Conservation (phyloP, 108 stramenopile genomes). For the Epithemia pelagica region DNA sequence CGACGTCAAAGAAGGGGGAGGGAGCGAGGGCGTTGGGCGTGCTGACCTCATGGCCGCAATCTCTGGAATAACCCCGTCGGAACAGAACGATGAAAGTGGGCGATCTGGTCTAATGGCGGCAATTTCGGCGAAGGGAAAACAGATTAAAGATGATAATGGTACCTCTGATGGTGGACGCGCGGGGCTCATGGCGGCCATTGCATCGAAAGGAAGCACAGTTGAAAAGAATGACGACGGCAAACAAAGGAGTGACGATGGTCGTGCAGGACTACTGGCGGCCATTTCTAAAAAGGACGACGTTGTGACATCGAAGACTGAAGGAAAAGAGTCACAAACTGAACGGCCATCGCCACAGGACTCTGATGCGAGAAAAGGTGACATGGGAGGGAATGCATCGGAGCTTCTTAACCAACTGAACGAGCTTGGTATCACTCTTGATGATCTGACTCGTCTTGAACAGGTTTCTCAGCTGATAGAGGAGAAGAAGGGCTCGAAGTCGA, state of each 20-base stretch:
- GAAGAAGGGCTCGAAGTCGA: not conserved
- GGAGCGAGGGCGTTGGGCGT: not conserved
- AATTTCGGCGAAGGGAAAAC: not conserved
- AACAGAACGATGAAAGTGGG: not conserved
- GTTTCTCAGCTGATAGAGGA: not conserved
- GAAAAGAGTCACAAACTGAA: not conserved
- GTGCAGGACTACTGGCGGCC: not conserved
- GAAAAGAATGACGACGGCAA: not conserved
- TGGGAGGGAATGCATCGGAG: not conserved
- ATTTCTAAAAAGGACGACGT: not conserved
- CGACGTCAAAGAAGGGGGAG: not conserved
- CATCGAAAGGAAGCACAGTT: not conserved
- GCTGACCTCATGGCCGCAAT: not conserved
- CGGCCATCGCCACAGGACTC: not conserved
- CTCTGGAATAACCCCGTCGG: not conserved
- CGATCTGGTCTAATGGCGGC: not conserved
- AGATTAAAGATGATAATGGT: not conserved
- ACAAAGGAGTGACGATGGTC: not conserved
- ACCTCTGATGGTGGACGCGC: not conserved
- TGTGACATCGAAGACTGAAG: too few species aligned
- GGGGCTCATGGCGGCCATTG: not conserved
- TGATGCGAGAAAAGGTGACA: not conserved
- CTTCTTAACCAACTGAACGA: not conserved
- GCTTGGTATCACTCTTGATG: not conserved
- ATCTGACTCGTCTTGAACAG: not conserved